Conservation (phyloP, 768 basidiomycete species). For the Pleurotus tuoliensis region DNA sequence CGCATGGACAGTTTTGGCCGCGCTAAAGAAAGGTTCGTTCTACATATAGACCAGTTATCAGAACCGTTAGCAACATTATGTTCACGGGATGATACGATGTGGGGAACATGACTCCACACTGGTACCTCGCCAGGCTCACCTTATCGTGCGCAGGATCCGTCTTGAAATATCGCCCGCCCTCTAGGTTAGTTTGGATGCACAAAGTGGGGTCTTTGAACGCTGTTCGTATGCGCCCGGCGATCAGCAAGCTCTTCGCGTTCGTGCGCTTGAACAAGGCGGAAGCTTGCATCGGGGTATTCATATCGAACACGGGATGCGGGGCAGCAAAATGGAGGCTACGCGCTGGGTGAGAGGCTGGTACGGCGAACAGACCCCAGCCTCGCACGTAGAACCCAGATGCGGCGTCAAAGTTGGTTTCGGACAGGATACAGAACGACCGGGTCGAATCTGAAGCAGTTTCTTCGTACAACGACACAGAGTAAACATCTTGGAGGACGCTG, state of each 20-base stretch:
- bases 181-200: constrained; percentile 24
- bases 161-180: constrained; percentile 27
- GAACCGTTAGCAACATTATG: background rate
- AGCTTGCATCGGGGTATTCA: constrained; percentile 35
- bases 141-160: constrained; percentile 48
- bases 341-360: constrained; percentile 22
- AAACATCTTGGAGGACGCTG: constrained; percentile 19
- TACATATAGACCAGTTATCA: constrained; percentile 12
- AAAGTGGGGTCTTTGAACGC: constrained; percentile 28
- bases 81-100: no score
- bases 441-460: constrained; percentile 13
- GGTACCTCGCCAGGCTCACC: constrained; percentile 18
- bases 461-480: constrained; percentile 22
- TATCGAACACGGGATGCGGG: constrained; percentile 40
- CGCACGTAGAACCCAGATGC: constrained; percentile 19
- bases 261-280: constrained; percentile 33
- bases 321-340: constrained; percentile 39
- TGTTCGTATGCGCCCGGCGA: constrained; percentile 34
- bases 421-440: constrained; percentile 27
- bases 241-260: constrained; percentile 36
- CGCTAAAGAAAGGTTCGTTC: constrained; percentile 43
- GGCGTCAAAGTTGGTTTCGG: constrained; percentile 18
- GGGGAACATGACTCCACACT: background rate
- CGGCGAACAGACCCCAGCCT: constrained; percentile 35
- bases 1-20: constrained; percentile 28